Base-by-base conservation (phyloP, 1,284 basidiomycete species). In the Erythrobasidium hasegawianum region DNA sequence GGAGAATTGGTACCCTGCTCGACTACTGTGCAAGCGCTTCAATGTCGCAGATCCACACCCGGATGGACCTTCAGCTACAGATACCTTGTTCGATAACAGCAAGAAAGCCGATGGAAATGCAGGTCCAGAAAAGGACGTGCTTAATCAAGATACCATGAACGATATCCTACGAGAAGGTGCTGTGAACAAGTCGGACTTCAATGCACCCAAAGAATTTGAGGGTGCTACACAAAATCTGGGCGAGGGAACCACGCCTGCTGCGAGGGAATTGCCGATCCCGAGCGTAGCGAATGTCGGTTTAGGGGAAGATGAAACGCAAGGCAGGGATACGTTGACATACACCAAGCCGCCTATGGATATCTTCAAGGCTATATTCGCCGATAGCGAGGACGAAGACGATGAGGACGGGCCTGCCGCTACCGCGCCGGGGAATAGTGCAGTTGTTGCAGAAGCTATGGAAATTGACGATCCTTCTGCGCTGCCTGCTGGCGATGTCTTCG, bases 1-100 rank as follows among this genome's bases (percentile, higher is more conserved):
- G 27, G 82, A 80, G 68, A 76, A 82, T 0, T 97, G 90, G 86
- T 85, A 85, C 71, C 95, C 95, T 0, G 84, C 84, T 20, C 82
- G 83, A 68, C 78, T 97, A 60, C 80, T 98, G 16, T 97, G 92
- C 79, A 96, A 94, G 77, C 84, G 95, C n/a, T 96, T 97, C 76
- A 88, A 89, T 0, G 88, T 97, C 40, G 87, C 87, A 71, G 89
- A 94, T 75, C 94, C 87, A 1, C 84, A 87, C 71, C 84, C 84
- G 0, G 80, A 81, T 55, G 80, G 80, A 73, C 77, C 16, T 33
- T 73, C 9, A 76, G 69, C 50, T 18, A 41, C 26, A 18, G 59
- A 41, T 54, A 18, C 24, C 38, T 39, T 26, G 49, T 47, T 16
- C 33, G 33, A 33, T 5, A n/a, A n/a, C 43, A 24, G 43, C 43